phyloP scores from a whole-genome alignment of 2,329 filamentous ascomycete species.

The Cyphellophora europaea region DNA sequence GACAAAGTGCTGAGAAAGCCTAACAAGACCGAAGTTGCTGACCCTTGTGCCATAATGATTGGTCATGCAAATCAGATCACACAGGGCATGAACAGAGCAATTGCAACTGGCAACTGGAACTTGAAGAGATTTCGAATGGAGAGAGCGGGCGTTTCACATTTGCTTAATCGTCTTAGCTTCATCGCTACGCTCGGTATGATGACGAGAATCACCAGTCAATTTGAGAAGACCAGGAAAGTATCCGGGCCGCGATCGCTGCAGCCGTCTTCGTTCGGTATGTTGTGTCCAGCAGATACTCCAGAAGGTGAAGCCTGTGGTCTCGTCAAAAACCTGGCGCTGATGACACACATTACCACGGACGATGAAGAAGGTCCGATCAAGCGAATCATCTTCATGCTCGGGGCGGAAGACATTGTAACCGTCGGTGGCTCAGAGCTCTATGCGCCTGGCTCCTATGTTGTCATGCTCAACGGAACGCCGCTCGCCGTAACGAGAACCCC shows the following conservation, averaged over 20 bases:
- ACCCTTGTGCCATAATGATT: conserved; percentile 75
- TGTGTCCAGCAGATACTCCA: conserved; percentile 93
- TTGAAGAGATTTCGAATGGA: conserved; percentile 99
- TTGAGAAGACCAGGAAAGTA: conserved; percentile 96
- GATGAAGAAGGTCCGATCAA: conserved; percentile 87
- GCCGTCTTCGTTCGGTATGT: conserved; percentile 96
- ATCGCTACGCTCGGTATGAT: conserved; percentile 98
- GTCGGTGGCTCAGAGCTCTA: conserved; percentile 84
- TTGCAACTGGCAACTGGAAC: conserved; percentile 96
- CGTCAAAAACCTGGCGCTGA: conserved; percentile 94
- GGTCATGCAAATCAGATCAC: conserved; percentile 83
- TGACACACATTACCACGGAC: conserved; percentile 98
- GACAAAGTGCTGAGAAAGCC: conserved; percentile 95
- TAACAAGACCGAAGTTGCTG: conserved; percentile 77
- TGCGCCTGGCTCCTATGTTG: conserved; percentile 70
- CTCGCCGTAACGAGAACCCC: conserved; percentile 79
- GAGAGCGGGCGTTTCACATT: conserved; percentile 89
- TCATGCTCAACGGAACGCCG: conserved; percentile 93
- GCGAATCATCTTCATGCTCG: conserved; percentile 75
- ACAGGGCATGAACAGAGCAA: conserved; percentile 86
- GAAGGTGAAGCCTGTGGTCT: conserved; percentile 97
- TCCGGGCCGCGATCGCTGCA: conserved; percentile 91
- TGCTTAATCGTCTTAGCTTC: conserved; percentile 89
- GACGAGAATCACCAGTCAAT: conserved; percentile 96
- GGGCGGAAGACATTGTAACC: conserved; percentile 71